phyloP scores from a whole-genome alignment of 2,329 filamentous ascomycete genomes.

The Sporothrix mexicana region DNA sequence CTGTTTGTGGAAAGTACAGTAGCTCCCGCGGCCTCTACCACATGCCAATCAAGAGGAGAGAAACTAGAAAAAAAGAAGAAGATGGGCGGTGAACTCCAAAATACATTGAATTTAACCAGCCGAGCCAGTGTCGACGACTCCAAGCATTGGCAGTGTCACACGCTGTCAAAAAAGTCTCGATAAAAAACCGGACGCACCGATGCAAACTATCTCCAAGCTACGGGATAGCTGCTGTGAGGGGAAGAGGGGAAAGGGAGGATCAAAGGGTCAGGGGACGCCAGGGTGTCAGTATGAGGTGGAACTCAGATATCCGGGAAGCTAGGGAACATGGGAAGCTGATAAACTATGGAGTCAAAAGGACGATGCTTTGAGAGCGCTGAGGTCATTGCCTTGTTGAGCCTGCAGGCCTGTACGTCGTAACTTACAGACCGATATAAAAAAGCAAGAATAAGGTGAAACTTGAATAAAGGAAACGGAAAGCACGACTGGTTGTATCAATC shows the following conservation, averaged over 20 bases:
- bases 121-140: no score
- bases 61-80: not conserved
- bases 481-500: not conserved
- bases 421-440: no score
- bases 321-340: not conserved
- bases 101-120: not conserved
- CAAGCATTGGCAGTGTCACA: not conserved
- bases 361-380: no score
- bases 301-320: slow-evolving; percentile 23
- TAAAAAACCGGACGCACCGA: slow-evolving; percentile 26
- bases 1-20: not conserved
- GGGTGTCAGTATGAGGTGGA: slow-evolving; percentile 6
- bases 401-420: no score
- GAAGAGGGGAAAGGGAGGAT: not conserved
- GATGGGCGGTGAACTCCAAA: not conserved
- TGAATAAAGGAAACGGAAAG: not conserved
- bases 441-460: no score
- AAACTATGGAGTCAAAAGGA: not conserved
- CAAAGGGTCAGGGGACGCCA: not conserved
- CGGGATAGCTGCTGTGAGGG: slow-evolving; percentile 17
- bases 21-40: slow-evolving; percentile 8
- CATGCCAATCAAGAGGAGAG: slow-evolving; percentile 3
- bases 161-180: slow-evolving; percentile 13
- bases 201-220: slow-evolving; percentile 26
- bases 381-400: no score